phyloP scores from a whole-genome alignment of 306 rosid genomes.

The Arachis hypogaea region DNA sequence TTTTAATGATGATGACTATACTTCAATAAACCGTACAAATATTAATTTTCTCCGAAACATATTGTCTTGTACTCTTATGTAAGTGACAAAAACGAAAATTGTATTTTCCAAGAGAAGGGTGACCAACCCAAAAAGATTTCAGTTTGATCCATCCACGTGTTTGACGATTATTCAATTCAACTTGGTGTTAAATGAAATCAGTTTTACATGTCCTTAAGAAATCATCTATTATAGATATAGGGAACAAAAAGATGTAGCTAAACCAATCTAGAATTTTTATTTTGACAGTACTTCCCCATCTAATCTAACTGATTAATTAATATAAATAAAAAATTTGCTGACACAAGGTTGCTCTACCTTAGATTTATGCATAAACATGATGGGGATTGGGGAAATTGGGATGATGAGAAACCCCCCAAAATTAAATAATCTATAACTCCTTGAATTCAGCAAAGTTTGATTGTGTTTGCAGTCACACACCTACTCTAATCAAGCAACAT shows the following conservation, averaged over 20 bases:
- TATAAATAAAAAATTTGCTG: not conserved
- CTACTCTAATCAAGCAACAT: constrained; percentile 30
- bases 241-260: constrained; percentile 7
- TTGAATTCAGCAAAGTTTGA: constrained; percentile 36
- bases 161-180: constrained; percentile 13
- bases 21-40: not conserved
- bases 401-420: constrained; percentile 37
- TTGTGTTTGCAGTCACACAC: constrained; percentile 27
- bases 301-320: not conserved
- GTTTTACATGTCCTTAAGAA: not conserved
- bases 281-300: constrained; percentile 23
- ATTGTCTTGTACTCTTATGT: not conserved
- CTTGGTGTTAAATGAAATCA: not conserved
- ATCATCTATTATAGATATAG: constrained; percentile 1
- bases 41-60: not conserved
- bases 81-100: not conserved
- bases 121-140: constrained; percentile 25
- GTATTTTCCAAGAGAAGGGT: not conserved
- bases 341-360: constrained; percentile 34
- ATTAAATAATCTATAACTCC: constrained; percentile 25
- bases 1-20: not conserved
- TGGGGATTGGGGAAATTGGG: constrained; percentile 24
- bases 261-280: constrained; percentile 6
- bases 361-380: not conserved
- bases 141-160: constrained; percentile 30